Base-by-base conservation (phyloP, 2,329 filamentous ascomycete species). In the Aspergillus jensenii region DNA sequence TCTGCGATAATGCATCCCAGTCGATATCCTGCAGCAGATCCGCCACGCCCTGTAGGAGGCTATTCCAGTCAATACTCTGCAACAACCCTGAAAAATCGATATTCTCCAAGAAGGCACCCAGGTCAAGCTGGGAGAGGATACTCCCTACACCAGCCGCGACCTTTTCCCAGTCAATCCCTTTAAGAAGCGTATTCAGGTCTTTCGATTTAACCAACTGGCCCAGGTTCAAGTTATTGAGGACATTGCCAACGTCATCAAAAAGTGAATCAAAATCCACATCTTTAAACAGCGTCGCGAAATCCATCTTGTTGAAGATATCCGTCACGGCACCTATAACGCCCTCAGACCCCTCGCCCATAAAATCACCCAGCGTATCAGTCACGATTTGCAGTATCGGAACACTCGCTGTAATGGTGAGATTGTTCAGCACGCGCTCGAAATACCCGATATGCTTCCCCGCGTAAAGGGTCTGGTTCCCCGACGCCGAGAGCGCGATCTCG, bases 391-490 rank as follows among this genome's bases (percentile, higher is more conserved):
- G 7, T 33, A 80, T 73, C 0, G 79, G 72, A 1, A 78, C 64
- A 0, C 65, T 65, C 7, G 76, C 68, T 0, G 67, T 60, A 6
- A 82, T 67, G 1, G 64, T 69, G 41, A 78, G 74, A 0, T 67
- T 69, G 57, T 76, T 76, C 40, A 82, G 65, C 7, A 82, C 72
- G 1, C 71, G 65, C 55, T 82, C 79, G n/a, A 79, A 63, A 52
- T 78, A 82, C 1, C 65, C 61, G 46, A 82, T 77, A 56, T 76
- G 77, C 58, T 76, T 17, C 3, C 79, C 79, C 37, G 80, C 72
- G 43, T 77, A 71, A 0, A 75, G 62, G 1, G 78, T 78, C 1
- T 71, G 58, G 49, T 80, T 80, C 3, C 79, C 79, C 0, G 73
- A 73, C 4, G 75, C 73, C 47, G 72, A 74, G 43, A 82, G 66